Evolutionary conservation across 371 early-diverging fungal genomes (phyloP).

Genomic region (Mortierella sp.): DNA sequence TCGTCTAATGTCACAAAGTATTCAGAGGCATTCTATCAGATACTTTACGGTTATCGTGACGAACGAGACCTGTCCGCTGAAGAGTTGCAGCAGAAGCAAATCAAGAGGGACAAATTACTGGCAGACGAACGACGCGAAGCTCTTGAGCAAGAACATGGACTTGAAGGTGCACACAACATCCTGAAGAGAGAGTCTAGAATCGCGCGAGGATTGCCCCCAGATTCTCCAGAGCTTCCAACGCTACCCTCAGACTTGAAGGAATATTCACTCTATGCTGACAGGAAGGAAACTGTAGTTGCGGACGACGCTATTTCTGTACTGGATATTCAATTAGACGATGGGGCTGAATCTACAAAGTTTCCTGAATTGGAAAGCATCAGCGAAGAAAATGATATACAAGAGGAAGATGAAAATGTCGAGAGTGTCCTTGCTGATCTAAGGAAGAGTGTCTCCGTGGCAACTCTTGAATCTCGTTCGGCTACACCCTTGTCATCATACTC

Average conservation of each 20-base stretch:
- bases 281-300: conserved; percentile 47
- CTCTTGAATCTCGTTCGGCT: conserved; percentile 10
- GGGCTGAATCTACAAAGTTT: not conserved
- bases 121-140: conserved; percentile 33
- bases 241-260: conserved; percentile 31
- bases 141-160: conserved; percentile 29
- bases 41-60: conserved; percentile 45
- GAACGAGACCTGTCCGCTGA: conserved; percentile 46
- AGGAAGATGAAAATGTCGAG: conserved; percentile 40
- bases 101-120: conserved; percentile 22
- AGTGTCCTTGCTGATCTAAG: conserved; percentile 31
- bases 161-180: conserved; percentile 33
- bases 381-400: not conserved
- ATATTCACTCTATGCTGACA: conserved; percentile 36
- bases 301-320: conserved; percentile 49
- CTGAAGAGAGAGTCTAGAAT: conserved; percentile 40
- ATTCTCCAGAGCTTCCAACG: conserved; percentile 28
- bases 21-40: conserved; percentile 35
- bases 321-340: conserved; percentile 38
- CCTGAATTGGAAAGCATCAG: not conserved
- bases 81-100: conserved; percentile 35
- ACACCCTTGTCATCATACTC: not conserved
- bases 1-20: conserved; percentile 25
- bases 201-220: conserved; percentile 45
- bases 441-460: conserved; percentile 42